Evolutionary conservation across 768 basidiomycete genomes (phyloP).

Genomic region (Leccinellum albellum): DNA sequence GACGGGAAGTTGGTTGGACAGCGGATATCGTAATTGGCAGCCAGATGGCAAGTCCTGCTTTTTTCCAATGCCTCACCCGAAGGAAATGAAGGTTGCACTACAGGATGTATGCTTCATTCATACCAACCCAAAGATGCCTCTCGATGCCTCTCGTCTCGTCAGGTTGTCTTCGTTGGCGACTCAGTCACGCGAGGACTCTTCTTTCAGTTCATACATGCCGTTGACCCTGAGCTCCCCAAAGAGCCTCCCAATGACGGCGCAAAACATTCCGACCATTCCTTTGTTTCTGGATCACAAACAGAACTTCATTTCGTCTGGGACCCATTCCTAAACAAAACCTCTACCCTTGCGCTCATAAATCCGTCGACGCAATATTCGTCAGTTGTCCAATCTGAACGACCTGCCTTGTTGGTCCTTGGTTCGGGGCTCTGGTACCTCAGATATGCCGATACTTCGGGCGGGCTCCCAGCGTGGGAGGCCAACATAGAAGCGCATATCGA

Average conservation of each 20-base stretch:
- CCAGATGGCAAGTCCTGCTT: slow-evolving; percentile 56
- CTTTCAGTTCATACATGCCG: slow-evolving; percentile 62
- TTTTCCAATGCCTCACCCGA: slow-evolving; percentile 22
- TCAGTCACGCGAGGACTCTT: slow-evolving; percentile 78
- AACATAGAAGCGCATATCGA: slow-evolving; percentile 66
- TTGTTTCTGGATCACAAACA: slow-evolving; percentile 44
- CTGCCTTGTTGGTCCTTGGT: slow-evolving; percentile 76
- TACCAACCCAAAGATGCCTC: slow-evolving; percentile 55
- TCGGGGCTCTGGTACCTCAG: slow-evolving; percentile 89
- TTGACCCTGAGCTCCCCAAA: slow-evolving; percentile 56
- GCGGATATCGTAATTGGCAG: slow-evolving; percentile 71
- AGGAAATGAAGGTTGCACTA: slow-evolving; percentile 8
- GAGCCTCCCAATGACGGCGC: slow-evolving; percentile 50
- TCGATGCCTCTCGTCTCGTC: slow-evolving; percentile 54
- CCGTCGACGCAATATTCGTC: slow-evolving; percentile 1
- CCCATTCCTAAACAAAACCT: slow-evolving; percentile 76
- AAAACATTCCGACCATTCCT: slow-evolving; percentile 66
- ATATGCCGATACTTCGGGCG: slow-evolving; percentile 66
- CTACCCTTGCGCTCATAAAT: slow-evolving; percentile 44
- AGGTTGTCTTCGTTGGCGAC: slow-evolving; percentile 79
- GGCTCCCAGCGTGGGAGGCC: slow-evolving; percentile 73
- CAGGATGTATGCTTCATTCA: slow-evolving; percentile 77
- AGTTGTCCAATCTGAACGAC: slow-evolving; percentile 25
- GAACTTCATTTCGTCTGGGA: slow-evolving; percentile 75
- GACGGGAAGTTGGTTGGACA: slow-evolving; percentile 77